Base-by-base conservation (phyloP, 371 early-diverging fungal species). In the Ecytonucleospora hepatopenaei region DNA sequence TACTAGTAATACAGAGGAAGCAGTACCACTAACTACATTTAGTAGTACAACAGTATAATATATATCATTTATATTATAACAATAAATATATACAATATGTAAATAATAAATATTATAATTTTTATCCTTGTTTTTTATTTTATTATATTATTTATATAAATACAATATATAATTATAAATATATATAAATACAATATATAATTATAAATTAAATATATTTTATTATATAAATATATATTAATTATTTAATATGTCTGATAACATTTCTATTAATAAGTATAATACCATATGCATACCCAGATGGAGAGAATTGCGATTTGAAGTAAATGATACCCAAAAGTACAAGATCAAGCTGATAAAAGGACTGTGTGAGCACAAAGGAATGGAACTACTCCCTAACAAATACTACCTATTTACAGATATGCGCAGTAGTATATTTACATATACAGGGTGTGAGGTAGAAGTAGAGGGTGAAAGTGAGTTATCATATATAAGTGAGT, bases 391-490 rank as follows among this genome's bases (percentile, higher is more conserved):
- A 0, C 48, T 79, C 0, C 55, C 59, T 26, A 75, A 75, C 23
- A 74, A 70, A 59, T 74, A 70, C 71, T 77, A 79, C 60, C 59
- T 59, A 17, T 71, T 79, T 48, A 71, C 65, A 54, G 54, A 73
- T 23, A 77, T 67, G 8, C 69, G 57, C 48, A 68, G 69, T 32
- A 67, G 67, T 32, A 65, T 79, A n/a, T 79, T 71, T 51, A 75
- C 80, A 48, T 77, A 67, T 54, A 62, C 62, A n/a, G 80, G 80
- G 26, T 72, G 73, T 62, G 68, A 58, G 34, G 46, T 79, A 19
- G 68, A 73, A 58, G 48, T 77, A 24, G 77, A 74, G 30, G 75
- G 71, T 16, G 49, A 19, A 19, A 67, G 67, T 47, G 71, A 72
- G 32, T 62, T 77, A 27, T 47, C 61, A n/a, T 79, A 77, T 64